Evolutionary conservation across 169 alveolate species (phyloP).

Genomic region (Eimeria tenella): DNA sequence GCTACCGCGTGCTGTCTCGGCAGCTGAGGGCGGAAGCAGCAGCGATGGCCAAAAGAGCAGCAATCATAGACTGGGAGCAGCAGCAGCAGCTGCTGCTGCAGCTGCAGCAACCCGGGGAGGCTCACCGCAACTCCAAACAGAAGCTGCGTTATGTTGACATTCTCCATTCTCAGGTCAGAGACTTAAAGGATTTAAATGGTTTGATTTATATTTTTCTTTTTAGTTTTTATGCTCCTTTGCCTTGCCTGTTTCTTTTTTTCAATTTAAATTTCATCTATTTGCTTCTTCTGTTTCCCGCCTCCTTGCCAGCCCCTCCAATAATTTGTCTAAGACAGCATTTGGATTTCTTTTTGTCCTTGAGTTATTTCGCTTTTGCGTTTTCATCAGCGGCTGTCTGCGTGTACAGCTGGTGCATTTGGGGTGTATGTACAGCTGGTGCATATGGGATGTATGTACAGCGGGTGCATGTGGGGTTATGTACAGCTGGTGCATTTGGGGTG

Average conservation of each 20-base stretch:
- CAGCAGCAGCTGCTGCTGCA: constrained; percentile 51
- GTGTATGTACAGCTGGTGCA: no score
- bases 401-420: no score
- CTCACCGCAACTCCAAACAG: constrained; percentile 23
- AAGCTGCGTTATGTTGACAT: constrained; percentile 32
- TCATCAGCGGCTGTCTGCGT: not conserved
- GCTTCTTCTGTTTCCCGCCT: no score
- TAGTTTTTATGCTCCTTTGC: not conserved
- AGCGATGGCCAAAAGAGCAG: constrained; percentile 7
- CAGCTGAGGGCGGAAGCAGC: constrained; percentile 51
- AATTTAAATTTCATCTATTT: no score
- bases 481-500: not conserved
- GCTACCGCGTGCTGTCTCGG: constrained; percentile 51
- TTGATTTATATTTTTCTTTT: not conserved
- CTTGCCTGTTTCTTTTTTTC: not conserved
- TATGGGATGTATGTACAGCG: no score
- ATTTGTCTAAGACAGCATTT: no score
- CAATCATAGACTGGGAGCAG: constrained; percentile 43
- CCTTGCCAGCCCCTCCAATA: no score
- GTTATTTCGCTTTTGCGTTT: not conserved
- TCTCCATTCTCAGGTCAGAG: not conserved
- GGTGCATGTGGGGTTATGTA: no score
- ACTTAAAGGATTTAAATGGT: not conserved
- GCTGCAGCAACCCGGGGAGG: constrained; percentile 28
- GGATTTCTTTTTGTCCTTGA: not conserved